Evolutionary conservation across 495 filamentous ascomycete species (phyloP).

Genomic region (Aspergillus biplanus): DNA sequence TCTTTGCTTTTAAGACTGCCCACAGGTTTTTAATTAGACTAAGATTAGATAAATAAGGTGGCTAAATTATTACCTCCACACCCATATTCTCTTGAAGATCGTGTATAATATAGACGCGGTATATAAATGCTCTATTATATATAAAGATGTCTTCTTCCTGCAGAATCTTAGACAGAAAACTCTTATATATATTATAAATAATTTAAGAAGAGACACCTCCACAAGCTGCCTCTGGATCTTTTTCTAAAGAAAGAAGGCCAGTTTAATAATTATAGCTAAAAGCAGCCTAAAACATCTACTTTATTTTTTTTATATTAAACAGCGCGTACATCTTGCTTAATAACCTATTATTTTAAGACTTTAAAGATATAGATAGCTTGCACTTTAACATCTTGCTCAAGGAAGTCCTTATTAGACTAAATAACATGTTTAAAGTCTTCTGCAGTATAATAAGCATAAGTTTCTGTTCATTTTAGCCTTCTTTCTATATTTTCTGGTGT

Average conservation of each 20-base stretch:
- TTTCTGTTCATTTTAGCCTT: background rate
- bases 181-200: constrained; percentile 8
- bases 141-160: constrained; percentile 6
- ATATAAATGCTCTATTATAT: constrained; percentile 1
- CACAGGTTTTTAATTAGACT: constrained; percentile 11
- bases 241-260: background rate
- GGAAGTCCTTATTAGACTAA: background rate
- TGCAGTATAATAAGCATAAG: background rate
- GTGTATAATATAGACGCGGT: background rate
- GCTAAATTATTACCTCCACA: constrained; percentile 5
- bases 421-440: background rate
- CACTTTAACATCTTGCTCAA: background rate
- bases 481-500: background rate
- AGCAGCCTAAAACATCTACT: constrained; percentile 12
- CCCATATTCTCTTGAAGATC: constrained; percentile 1
- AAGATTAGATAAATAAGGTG: constrained; percentile 1
- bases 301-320: constrained; percentile 3
- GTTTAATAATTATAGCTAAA: constrained; percentile 5
- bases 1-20: constrained; percentile 1
- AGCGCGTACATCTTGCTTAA: constrained; percentile 6
- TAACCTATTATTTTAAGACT: background rate
- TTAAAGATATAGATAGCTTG: background rate
- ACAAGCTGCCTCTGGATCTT: background rate
- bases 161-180: constrained; percentile 1
- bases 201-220: constrained; percentile 3